These are phyloP conservation scores for Calonectria pteridis DNA, from an alignment of 2,329 filamentous ascomycete species.

Conservation along the genomic window DNA sequence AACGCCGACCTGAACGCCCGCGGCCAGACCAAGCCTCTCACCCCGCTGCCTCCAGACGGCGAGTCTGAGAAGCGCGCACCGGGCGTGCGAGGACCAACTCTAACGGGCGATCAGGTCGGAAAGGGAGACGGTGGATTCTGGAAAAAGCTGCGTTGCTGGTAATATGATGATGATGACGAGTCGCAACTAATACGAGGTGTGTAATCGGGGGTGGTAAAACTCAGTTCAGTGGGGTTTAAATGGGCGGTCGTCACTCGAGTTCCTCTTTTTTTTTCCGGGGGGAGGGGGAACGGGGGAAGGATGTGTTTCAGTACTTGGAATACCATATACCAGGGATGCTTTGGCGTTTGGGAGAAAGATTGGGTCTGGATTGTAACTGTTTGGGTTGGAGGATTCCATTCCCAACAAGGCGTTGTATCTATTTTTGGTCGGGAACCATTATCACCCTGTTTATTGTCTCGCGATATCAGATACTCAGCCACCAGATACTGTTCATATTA, in stretches of 20 bases:
- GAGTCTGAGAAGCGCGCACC: slow-evolving; percentile 61
- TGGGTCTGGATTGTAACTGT: slow-evolving; percentile 34
- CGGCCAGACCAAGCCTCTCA: slow-evolving; percentile 70
- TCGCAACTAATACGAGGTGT: neutral
- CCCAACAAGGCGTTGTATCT: slow-evolving; percentile 35
- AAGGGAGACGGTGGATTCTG: slow-evolving; percentile 63
- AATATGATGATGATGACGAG: slow-evolving; percentile 25
- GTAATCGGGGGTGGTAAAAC: neutral
- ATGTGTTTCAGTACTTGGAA: slow-evolving; percentile 35
- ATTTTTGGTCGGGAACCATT: slow-evolving; percentile 29
- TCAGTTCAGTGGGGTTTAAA: slow-evolving; percentile 3
- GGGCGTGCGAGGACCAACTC: slow-evolving; percentile 58
- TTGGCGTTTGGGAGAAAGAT: slow-evolving; percentile 42
- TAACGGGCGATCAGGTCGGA: slow-evolving; percentile 59
- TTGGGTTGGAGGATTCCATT: slow-evolving; percentile 31
- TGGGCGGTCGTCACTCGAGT: slow-evolving; percentile 5
- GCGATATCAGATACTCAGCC: slow-evolving; percentile 15
- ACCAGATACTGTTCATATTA: slow-evolving; percentile 27
- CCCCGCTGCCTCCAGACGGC: slow-evolving; percentile 60
- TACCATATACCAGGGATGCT: slow-evolving; percentile 47
- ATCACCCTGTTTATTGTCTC: slow-evolving; percentile 23
- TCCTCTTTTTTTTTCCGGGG: slow-evolving; percentile 17
- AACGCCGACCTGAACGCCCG: slow-evolving; percentile 60
- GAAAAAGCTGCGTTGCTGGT: slow-evolving; percentile 70
- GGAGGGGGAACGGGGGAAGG: neutral